These are phyloP conservation scores for Ceratocystis huliohia DNA, from an alignment of 2,329 filamentous ascomycete species.

Conservation along the genomic window DNA sequence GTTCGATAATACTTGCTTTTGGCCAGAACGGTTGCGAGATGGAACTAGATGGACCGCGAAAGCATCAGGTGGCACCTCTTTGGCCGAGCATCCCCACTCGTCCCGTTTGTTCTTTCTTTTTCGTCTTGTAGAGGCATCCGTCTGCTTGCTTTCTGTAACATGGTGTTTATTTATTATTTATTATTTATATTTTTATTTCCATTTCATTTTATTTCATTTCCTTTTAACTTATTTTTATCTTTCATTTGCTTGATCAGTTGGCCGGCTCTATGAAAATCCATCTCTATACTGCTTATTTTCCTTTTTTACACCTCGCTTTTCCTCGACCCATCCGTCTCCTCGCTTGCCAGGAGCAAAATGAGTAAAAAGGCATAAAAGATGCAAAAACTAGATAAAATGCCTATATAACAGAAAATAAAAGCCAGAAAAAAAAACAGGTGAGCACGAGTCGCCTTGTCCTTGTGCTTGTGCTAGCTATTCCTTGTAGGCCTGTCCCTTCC, in stretches of 20 bases:
- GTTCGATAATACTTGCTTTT: not conserved
- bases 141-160: not conserved
- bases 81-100: not conserved
- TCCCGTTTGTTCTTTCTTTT: not conserved
- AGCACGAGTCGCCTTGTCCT: too few relatives aligned
- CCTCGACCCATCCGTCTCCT: not conserved
- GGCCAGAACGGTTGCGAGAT: not conserved
- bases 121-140: not conserved
- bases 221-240: not conserved
- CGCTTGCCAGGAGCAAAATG: not conserved
- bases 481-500: not conserved
- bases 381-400: not conserved
- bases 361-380: not conserved
- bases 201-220: not conserved
- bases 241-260: too few relatives aligned
- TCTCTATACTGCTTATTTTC: not conserved
- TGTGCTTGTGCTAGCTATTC: not conserved
- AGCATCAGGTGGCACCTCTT: not conserved
- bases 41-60: not conserved
- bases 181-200: not conserved
- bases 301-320: not conserved
- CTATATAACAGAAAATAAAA: too few relatives aligned
- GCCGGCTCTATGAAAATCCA: too few relatives aligned
- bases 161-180: too few relatives aligned
- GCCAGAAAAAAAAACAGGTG: too few relatives aligned